A percentile compares a stretch with the other conserved stretches of the same genome.
phyloP scores from a whole-genome alignment of 2,329 filamentous ascomycete genomes.

The Penicillium capsulatum region DNA sequence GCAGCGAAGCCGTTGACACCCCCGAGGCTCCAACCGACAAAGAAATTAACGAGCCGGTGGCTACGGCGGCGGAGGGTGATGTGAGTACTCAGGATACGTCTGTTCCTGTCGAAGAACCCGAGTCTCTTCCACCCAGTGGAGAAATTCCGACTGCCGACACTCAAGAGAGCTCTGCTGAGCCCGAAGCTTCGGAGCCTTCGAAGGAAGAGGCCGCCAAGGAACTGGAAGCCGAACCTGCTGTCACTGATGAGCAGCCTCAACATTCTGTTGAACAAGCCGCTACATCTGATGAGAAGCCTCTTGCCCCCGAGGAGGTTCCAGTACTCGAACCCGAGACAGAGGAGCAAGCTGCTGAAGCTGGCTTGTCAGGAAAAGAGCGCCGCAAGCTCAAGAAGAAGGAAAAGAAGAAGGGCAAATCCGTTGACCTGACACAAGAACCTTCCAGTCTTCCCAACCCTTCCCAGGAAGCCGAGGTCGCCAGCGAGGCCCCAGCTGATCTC shows the following conservation, averaged over 20 bases:
- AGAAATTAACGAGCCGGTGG: background rate
- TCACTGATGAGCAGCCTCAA: constrained; percentile 4
- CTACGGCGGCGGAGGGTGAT: background rate
- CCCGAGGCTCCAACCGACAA: background rate
- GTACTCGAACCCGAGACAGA: constrained; percentile 2
- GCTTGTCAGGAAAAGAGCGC: constrained; percentile 18
- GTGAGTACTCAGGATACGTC: background rate
- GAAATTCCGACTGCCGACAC: too few relatives aligned
- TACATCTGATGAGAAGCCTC: constrained; percentile 2
- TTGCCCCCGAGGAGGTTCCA: constrained; percentile 2
- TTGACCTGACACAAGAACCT: constrained; percentile 14
- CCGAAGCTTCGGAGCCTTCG: background rate
- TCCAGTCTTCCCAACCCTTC: constrained; percentile 4
- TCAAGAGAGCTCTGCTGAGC: too few relatives aligned
- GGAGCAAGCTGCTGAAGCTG: constrained; percentile 7
- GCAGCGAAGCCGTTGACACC: background rate
- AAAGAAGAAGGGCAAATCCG: constrained; percentile 24
- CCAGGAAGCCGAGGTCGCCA: constrained; percentile 6
- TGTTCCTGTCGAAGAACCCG: too few relatives aligned
- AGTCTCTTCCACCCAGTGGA: too few relatives aligned
- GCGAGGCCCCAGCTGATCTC: constrained; percentile 3
- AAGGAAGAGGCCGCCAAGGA: background rate
- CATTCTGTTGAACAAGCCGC: background rate
- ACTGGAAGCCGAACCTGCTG: background rate
- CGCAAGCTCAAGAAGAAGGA: constrained; percentile 23